Base-by-base conservation (phyloP, 768 basidiomycete genomes). In the Calocybe cyanea region DNA sequence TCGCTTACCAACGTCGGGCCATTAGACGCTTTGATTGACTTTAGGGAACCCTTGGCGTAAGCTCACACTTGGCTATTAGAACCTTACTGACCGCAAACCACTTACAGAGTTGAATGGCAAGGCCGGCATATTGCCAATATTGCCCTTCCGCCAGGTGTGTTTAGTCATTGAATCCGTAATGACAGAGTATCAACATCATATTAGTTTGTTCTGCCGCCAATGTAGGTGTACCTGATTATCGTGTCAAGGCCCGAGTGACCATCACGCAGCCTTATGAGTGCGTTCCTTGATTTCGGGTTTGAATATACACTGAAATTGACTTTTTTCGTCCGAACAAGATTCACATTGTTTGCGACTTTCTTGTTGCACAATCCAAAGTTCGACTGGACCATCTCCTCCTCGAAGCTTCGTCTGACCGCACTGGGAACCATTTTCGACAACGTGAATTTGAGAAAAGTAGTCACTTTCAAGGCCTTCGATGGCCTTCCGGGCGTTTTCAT, bases 391-490 rank as follows among this genome's bases (percentile, higher is more conserved):
- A 80, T 87, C 38, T 81, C 81, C 4, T 84, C 85, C 0, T 49
- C 71, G n/a, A 76, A 68, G 33, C 75, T 87, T 38, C 76, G 80
- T 23, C 61, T 88, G 13, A 75, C 69, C 2, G 84, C 86, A 4
- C 72, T 87, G 1, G 81, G 81, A 13, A 84, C 81, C 9, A 76
- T 80, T 51, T 87, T 87, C 51, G 80, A 85, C 49, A 73, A 76
- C 46, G 76, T 87, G 21, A 65, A 70, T 0, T 69, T 88, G 28
- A 73, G 68, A 38, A 87, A 87, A 63, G 66, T 70, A 1, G 57
- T 87, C 31, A 63, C 77, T 3, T 74, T 87, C 67, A 81, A 78
- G 55, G 86, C 84, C 4, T 87, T 87, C 62, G 81, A 87, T 48
- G 74, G 75, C 23, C 66, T 88, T 6, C 81, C 82, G 7, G 84